A percentile compares a stretch with the other conserved stretches of the same genome.
Conservation (phyloP, 2,329 filamentous ascomycete species). For the Pyricularia sp. region DNA sequence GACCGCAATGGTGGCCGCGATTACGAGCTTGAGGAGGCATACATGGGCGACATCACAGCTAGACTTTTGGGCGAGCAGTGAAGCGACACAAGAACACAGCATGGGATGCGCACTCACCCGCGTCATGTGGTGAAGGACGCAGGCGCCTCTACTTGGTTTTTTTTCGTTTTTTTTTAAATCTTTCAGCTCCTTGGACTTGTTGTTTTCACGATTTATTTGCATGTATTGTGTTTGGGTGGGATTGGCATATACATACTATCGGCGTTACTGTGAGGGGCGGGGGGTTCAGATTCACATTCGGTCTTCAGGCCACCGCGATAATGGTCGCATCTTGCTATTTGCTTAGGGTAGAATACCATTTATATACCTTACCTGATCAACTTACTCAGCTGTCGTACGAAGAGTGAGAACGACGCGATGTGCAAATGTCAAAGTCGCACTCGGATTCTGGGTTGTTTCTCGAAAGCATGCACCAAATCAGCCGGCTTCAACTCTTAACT, state of each 20-base stretch:
- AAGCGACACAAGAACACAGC: background rate
- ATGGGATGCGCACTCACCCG: background rate
- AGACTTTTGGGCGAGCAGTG: conserved; percentile 67
- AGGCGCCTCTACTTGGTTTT: background rate
- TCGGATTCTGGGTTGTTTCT: too few species aligned
- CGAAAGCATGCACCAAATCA: too few species aligned
- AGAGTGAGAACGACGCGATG: background rate
- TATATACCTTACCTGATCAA: background rate
- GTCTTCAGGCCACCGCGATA: background rate
- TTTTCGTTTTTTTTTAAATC: background rate
- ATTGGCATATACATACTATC: background rate
- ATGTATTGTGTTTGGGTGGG: background rate
- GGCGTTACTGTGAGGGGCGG: background rate
- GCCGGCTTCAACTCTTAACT: too few species aligned
- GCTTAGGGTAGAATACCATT: background rate
- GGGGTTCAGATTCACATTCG: background rate
- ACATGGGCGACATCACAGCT: conserved; percentile 84
- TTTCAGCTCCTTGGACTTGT: background rate
- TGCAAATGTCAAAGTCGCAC: background rate
- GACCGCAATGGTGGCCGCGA: conserved; percentile 68
- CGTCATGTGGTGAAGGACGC: background rate
- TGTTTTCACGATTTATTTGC: background rate
- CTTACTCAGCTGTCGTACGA: background rate
- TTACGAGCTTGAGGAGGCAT: conserved; percentile 81
- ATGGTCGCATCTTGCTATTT: background rate